Conservation (phyloP, 257 asterid genomes). For the Fraxinus cuspidata region DNA sequence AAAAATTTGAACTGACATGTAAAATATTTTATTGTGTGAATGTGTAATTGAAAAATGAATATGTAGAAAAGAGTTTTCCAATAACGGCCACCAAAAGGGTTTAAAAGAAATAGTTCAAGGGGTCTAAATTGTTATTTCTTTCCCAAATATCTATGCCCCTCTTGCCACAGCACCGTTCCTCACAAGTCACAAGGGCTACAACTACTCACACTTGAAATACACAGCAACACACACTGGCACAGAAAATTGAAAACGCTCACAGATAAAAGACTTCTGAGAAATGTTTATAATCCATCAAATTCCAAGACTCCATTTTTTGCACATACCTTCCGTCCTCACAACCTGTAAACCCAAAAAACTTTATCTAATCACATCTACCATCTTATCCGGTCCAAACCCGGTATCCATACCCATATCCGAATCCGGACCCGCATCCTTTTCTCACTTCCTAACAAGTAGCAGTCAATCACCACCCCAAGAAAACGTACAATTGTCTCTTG, state of each 20-base stretch:
- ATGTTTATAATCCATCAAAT: constrained; percentile 43
- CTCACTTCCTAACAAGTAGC: constrained; percentile 44
- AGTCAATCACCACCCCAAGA: constrained; percentile 33
- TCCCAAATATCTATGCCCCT: not conserved
- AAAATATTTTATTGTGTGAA: too few relatives aligned
- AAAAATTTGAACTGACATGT: too few relatives aligned
- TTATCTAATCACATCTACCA: constrained; percentile 31
- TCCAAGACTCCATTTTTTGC: constrained; percentile 38
- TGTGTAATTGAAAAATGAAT: too few relatives aligned
- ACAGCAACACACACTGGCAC: not conserved
- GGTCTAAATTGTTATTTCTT: not conserved
- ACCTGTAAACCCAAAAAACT: constrained; percentile 30
- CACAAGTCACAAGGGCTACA: not conserved
- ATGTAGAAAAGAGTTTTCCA: too few relatives aligned
- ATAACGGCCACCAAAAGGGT: too few relatives aligned
- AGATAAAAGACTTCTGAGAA: constrained; percentile 5
- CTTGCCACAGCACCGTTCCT: not conserved
- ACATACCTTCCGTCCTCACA: constrained; percentile 21
- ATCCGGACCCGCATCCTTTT: constrained; percentile 31
- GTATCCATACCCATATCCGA: constrained; percentile 9
- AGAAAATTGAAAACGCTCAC: not conserved
- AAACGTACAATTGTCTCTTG: constrained; percentile 50
- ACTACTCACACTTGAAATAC: not conserved
- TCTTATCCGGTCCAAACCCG: constrained; percentile 40
- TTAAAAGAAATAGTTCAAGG: not conserved